A percentile compares a stretch with the other conserved stretches of the same genome.
Conservation (phyloP, 345 rosid species). For the Hypericum androsaemum region DNA sequence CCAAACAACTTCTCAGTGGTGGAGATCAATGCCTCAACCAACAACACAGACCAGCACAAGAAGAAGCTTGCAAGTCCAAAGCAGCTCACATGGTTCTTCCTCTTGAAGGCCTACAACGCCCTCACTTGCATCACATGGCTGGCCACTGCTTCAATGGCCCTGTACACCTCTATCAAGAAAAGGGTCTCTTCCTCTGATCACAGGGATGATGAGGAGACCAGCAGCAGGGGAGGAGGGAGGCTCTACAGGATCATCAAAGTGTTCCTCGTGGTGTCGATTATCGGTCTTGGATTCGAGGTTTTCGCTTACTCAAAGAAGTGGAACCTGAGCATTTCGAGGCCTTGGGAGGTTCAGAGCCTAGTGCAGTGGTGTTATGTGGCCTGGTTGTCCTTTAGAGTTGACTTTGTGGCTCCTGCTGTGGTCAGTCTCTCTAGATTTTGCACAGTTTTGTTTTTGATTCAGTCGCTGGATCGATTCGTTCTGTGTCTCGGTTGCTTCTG, state of each 20-base stretch:
- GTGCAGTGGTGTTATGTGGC: slow-evolving; percentile 68
- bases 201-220: slow-evolving; percentile 45
- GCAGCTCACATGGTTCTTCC: slow-evolving; percentile 68
- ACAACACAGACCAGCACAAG: slow-evolving; percentile 38
- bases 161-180: slow-evolving; percentile 45
- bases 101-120: slow-evolving; percentile 59
- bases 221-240: slow-evolving; percentile 54
- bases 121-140: slow-evolving; percentile 52
- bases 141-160: slow-evolving; percentile 28
- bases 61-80: slow-evolving; percentile 59
- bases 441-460: slow-evolving; percentile 61
- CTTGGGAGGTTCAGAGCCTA: slow-evolving; percentile 66
- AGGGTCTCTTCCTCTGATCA: slow-evolving; percentile 35
- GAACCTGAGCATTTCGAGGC: slow-evolving; percentile 49
- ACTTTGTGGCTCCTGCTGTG: slow-evolving; percentile 66
- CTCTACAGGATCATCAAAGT: slow-evolving; percentile 65
- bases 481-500: slow-evolving; percentile 81
- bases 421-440: slow-evolving; percentile 59
- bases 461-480: slow-evolving; percentile 68
- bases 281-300: slow-evolving; percentile 52
- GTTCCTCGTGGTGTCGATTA: slow-evolving; percentile 47
- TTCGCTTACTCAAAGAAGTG: slow-evolving; percentile 65
- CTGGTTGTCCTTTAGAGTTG: slow-evolving; percentile 62
- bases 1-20: slow-evolving; percentile 49
- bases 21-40: slow-evolving; percentile 34